These are phyloP conservation scores for Panicum hallii DNA, from an alignment of 202 grass and related monocot species.

Conservation along the genomic window DNA sequence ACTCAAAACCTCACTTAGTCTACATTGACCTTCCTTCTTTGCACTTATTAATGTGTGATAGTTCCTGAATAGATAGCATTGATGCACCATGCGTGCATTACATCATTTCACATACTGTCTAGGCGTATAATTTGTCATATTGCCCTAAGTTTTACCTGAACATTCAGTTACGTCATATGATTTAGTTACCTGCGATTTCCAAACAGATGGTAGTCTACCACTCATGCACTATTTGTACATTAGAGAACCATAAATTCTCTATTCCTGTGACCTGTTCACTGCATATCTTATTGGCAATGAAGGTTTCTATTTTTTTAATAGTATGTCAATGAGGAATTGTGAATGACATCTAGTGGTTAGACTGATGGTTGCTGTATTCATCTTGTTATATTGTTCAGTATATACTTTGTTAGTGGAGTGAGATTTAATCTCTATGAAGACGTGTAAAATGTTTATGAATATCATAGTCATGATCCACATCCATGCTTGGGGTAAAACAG, in stretches of 20 bases:
- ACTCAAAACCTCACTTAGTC: neutral
- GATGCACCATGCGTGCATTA: constrained; percentile 1
- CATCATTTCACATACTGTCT: constrained; percentile 8
- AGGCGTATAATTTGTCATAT: neutral
- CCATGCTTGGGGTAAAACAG: neutral
- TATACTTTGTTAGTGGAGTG: constrained; percentile 38
- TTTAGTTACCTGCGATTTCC: neutral
- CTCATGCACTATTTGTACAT: constrained; percentile 32
- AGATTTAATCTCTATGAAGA: constrained; percentile 26
- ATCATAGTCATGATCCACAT: constrained; percentile 2
- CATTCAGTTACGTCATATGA: constrained; percentile 1
- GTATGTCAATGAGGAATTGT: neutral
- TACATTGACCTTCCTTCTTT: constrained; percentile 2
- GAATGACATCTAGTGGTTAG: constrained; percentile 14
- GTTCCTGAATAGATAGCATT: neutral
- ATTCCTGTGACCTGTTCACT: neutral
- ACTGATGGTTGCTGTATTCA: constrained; percentile 16
- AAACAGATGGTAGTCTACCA: neutral
- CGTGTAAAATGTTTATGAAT: constrained; percentile 22
- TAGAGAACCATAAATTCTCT: neutral
- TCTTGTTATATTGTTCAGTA: constrained; percentile 6
- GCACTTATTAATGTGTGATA: neutral
- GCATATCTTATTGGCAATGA: constrained; percentile 15
- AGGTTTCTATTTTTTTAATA: neutral
- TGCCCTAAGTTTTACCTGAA: constrained; percentile 11